phyloP scores from a whole-genome alignment of 2,329 filamentous ascomycete species.

The Didymella pinodella region DNA sequence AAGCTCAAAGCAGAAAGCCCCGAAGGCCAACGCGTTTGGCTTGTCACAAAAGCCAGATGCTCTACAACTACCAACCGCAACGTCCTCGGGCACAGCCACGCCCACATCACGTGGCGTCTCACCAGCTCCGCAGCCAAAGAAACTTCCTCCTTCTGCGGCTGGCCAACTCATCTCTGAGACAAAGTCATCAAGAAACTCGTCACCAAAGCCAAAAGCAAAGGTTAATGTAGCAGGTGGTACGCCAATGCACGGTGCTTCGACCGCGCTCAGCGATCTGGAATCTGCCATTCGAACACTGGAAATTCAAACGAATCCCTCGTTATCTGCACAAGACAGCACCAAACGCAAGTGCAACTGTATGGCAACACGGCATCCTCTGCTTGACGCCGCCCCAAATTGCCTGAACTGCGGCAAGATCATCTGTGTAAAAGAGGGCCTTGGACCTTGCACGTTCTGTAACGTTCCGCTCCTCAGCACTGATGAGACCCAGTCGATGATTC shows the following conservation, averaged over 20 bases:
- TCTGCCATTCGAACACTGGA: slow-evolving; percentile 89
- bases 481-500: slow-evolving; percentile 86
- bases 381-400: slow-evolving; percentile 93
- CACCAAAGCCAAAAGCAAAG: slow-evolving; percentile 65
- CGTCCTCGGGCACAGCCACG: slow-evolving; percentile 42
- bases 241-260: slow-evolving; percentile 82
- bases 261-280: slow-evolving; percentile 71
- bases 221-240: slow-evolving; percentile 77
- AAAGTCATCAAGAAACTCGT: slow-evolving; percentile 63
- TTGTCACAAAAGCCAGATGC: slow-evolving; percentile 62
- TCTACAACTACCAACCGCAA: slow-evolving; percentile 40
- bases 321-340: slow-evolving; percentile 63
- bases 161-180: slow-evolving; percentile 85
- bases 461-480: slow-evolving; percentile 72
- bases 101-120: slow-evolving; percentile 50
- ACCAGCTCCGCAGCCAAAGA: slow-evolving; percentile 58
- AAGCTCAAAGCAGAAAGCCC: slow-evolving; percentile 47
- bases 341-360: slow-evolving; percentile 85
- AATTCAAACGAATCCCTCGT: slow-evolving; percentile 84
- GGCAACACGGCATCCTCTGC: slow-evolving; percentile 83
- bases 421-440: slow-evolving; percentile 91
- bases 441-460: slow-evolving; percentile 91
- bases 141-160: slow-evolving; percentile 70
- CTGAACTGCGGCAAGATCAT: slow-evolving; percentile 92
- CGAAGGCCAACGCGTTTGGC: slow-evolving; percentile 57